phyloP scores from a whole-genome alignment of 2,329 filamentous ascomycete species.

The Colletotrichum tropicale region DNA sequence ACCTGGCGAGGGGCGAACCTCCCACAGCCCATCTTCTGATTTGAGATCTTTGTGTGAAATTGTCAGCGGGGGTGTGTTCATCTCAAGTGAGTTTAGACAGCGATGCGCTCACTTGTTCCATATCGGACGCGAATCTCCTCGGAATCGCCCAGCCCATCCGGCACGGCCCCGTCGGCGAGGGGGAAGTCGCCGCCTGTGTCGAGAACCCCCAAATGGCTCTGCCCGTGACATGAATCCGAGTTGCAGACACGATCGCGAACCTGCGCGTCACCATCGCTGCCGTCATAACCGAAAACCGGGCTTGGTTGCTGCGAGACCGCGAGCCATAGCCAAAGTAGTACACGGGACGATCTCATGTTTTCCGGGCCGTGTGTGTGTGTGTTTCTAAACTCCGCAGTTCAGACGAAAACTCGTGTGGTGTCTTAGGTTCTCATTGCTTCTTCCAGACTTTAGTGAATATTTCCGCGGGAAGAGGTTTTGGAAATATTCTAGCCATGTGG shows the following conservation, averaged over 20 bases:
- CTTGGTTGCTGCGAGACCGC: background rate
- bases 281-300: background rate
- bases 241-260: background rate
- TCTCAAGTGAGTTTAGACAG: background rate
- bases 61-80: background rate
- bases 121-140: slow-evolving; percentile 12
- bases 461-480: background rate
- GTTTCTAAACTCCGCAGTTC: background rate
- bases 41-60: background rate
- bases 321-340: slow-evolving; percentile 6
- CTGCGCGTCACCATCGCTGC: background rate
- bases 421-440: background rate
- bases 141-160: background rate
- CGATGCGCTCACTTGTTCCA: background rate
- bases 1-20: slow-evolving; percentile 32
- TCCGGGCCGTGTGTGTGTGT: background rate
- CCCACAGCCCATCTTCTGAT: slow-evolving; percentile 22
- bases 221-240: background rate
- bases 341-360: slow-evolving; percentile 7
- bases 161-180: background rate
- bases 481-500: background rate
- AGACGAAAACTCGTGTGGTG: background rate
- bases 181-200: background rate
- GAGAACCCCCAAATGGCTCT: background rate
- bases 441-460: background rate